Evolutionary conservation across 305 asterid species (phyloP).

Genomic region (Lippia alba): DNA sequence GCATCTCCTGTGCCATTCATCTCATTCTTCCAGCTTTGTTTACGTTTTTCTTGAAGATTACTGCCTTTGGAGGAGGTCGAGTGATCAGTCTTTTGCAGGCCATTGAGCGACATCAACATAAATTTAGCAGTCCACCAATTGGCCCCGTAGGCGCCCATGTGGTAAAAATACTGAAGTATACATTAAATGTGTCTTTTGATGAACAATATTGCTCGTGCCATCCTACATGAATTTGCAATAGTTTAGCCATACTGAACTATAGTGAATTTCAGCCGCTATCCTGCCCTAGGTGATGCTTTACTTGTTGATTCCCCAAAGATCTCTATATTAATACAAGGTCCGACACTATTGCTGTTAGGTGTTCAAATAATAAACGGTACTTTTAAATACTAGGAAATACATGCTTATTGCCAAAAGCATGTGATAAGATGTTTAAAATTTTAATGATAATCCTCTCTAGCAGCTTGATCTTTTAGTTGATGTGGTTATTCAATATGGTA

Average conservation of each 20-base stretch:
- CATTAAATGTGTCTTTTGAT: background rate
- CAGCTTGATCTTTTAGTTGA: no score
- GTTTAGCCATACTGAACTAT: background rate
- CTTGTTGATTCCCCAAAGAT: constrained; percentile 1
- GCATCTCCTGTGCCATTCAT: constrained; percentile 28
- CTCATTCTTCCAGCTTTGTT: constrained; percentile 22
- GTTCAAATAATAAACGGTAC: background rate
- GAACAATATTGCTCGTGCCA: background rate
- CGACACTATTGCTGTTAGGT: background rate
- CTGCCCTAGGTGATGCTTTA: constrained; percentile 1
- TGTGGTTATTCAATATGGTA: no score
- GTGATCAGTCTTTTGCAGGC: constrained; percentile 72
- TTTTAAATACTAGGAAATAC: background rate
- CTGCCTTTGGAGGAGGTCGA: constrained; percentile 88
- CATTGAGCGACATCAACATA: constrained; percentile 72
- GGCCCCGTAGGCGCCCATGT: constrained; percentile 97
- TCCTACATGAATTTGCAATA: constrained; percentile 24
- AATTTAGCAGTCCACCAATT: constrained; percentile 80
- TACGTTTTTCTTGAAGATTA: constrained; percentile 59
- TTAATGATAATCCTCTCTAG: no score
- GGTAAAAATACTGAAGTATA: constrained; percentile 48
- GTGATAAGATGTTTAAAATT: background rate
- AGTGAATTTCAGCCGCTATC: constrained; percentile 1
- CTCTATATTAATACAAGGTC: background rate
- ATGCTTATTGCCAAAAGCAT: constrained; percentile 13